Conservation (phyloP, 805 yeast genomes). For the Yarrowia sp. region DNA sequence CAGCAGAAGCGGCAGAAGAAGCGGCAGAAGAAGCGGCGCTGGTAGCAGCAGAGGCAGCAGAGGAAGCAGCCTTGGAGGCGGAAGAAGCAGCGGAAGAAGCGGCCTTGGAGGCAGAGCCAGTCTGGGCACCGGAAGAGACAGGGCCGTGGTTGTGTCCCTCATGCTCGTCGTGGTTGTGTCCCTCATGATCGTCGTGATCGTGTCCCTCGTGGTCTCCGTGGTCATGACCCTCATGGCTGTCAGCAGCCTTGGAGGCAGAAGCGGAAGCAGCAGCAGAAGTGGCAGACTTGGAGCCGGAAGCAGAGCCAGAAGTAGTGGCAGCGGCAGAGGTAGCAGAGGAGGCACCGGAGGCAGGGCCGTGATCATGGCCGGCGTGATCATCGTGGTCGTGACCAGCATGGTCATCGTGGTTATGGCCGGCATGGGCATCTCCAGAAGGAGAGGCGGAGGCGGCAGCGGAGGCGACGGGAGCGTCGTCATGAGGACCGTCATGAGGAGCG, state of each 20-base stretch:
- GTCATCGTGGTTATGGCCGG: not conserved
- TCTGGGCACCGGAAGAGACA: slow-evolving; percentile 3
- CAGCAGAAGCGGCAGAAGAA: not conserved
- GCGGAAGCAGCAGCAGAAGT: slow-evolving; percentile 9
- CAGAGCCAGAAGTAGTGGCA: not conserved
- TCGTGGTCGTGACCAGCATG: not conserved
- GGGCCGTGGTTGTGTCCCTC: not conserved
- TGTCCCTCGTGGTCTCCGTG: not conserved
- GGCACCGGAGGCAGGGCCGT: not conserved
- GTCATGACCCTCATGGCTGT: not conserved
- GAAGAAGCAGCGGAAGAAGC: slow-evolving; percentile 1
- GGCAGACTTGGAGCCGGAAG: not conserved
- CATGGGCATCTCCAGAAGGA: not conserved
- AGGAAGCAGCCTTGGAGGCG: not conserved
- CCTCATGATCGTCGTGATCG: not conserved
- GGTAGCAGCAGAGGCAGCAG: not conserved
- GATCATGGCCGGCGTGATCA: not conserved
- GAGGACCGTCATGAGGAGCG: slow-evolving; percentile 8
- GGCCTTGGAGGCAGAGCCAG: not conserved
- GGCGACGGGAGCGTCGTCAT: not conserved
- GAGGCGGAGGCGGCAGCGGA: not conserved
- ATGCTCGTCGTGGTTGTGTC: not conserved
- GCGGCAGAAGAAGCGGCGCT: not conserved
- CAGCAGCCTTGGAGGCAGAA: not conserved
- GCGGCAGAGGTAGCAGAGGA: not conserved